These are phyloP conservation scores for Eutrema salsugineum DNA, from an alignment of 441 rosid genomes.

Conservation along the genomic window DNA sequence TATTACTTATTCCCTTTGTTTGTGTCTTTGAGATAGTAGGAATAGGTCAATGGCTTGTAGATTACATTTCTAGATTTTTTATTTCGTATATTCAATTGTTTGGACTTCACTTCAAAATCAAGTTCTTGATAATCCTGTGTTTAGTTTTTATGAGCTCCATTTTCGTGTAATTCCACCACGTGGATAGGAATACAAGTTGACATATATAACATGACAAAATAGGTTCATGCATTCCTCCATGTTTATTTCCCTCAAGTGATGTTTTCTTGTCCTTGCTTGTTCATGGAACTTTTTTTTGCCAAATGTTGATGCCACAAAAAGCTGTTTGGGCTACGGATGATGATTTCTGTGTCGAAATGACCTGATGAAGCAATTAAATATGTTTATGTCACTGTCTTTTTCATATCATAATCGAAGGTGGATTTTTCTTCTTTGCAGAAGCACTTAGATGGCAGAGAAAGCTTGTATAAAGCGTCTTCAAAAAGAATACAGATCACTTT, in stretches of 20 bases:
- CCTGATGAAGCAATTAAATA: background rate
- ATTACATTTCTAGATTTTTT: too few relatives aligned
- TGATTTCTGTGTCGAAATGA: too few relatives aligned
- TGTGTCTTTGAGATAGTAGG: background rate
- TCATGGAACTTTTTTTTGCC: background rate
- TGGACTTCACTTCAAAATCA: background rate
- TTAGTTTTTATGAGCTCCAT: background rate
- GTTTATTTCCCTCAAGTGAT: too few relatives aligned
- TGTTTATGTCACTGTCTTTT: background rate
- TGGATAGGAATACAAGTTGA: background rate
- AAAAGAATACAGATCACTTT: conserved; percentile 88
- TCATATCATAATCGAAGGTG: background rate
- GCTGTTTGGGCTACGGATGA: background rate
- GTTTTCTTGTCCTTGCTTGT: background rate
- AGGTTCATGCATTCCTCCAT: too few relatives aligned
- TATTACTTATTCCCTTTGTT: background rate
- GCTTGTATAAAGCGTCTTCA: conserved; percentile 86
- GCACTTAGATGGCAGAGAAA: conserved; percentile 68
- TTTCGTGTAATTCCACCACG: background rate
- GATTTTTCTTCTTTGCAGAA: background rate
- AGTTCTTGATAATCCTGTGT: background rate
- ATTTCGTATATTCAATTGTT: background rate
- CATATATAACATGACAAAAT: background rate
- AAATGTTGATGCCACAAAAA: background rate
- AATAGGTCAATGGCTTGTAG: background rate